A percentile compares a stretch with the other conserved stretches of the same genome.
phyloP scores from a whole-genome alignment of 805 yeast species.

The Zygoascus tannicola region DNA sequence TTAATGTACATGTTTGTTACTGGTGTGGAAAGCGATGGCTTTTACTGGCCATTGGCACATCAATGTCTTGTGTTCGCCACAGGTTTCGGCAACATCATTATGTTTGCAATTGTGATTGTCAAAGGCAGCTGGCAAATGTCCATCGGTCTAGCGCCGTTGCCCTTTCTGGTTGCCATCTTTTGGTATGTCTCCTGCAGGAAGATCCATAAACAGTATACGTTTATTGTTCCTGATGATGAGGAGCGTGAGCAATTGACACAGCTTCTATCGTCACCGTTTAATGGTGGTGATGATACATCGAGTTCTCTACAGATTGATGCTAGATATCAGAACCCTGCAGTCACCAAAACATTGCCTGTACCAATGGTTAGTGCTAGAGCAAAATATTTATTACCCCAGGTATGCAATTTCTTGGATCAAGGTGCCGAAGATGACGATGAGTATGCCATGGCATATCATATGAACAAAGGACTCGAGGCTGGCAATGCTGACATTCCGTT shows the following conservation, averaged over 20 bases:
- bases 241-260: conserved; percentile 14
- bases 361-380: conserved; percentile 21
- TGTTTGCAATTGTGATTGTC: conserved; percentile 30
- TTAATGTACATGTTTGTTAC: conserved; percentile 30
- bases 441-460: neutral
- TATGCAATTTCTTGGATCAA: conserved; percentile 9
- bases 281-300: neutral
- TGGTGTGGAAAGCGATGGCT: conserved; percentile 30
- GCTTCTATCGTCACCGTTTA: neutral
- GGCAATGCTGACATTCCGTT: neutral
- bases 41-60: conserved; percentile 29
- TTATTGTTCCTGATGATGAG: conserved; percentile 14
- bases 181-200: conserved; percentile 16
- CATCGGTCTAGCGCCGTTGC: conserved; percentile 25
- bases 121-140: conserved; percentile 30
- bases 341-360: conserved; percentile 11
- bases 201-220: conserved; percentile 12
- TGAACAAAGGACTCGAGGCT: neutral
- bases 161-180: conserved; percentile 22
- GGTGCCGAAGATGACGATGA: conserved; percentile 1
- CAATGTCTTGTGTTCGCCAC: conserved; percentile 28
- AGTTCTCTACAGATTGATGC: conserved; percentile 9
- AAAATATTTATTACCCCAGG: conserved; percentile 9
- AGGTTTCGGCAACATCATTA: conserved; percentile 29
- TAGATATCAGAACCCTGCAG: conserved; percentile 19